Base-by-base conservation (phyloP, 2,329 filamentous ascomycete species). In the Penicillium sp. region DNA sequence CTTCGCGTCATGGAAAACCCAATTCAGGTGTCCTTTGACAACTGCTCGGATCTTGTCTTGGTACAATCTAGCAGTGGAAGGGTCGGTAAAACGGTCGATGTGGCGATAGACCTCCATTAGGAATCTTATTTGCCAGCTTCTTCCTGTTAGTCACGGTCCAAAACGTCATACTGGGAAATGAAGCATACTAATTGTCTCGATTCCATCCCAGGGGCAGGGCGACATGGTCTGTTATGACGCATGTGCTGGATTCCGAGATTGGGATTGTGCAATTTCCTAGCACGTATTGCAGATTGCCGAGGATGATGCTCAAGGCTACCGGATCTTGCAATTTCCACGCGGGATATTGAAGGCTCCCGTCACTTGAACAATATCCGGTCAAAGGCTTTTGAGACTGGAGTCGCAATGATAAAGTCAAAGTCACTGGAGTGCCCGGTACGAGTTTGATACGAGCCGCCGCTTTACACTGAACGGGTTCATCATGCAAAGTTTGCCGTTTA, bases 151-250 rank as follows among this genome's bases (percentile, higher is more conserved):
- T n/a, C n/a, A n/a, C n/a, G n/a, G n/a, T n/a, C n/a, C n/a, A n/a
- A n/a, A n/a, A n/a, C n/a, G n/a, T n/a, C n/a, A n/a, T n/a, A n/a
- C n/a, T n/a, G n/a, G n/a, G n/a, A n/a, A n/a, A n/a, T n/a, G n/a
- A n/a, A n/a, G n/a, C n/a, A n/a, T n/a, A 50, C 45, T 50, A 50
- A 22, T 50, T 50, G 12, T 50, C 45, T 10, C 45, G 30, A 12
- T 50, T 50, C 45, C 45, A 50, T 6, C 45, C 45, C 3, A 50
- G 17, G 2, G 45, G 45, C 2, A 50, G 45, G 28, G 45, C 45
- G 9, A 50, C 24, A 50, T 50, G 45, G 17, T 50, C 45, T 4
- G 45, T 50, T 8, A 50, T 50, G 8, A 50, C 45, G n/a, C 45
- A 50, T 12, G 28, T 33, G n/a, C 45, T 50, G 45, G 24, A 17